Evolutionary conservation across 2,329 filamentous ascomycete genomes (phyloP).

Genomic region (Chrysoporthe austroafricana): DNA sequence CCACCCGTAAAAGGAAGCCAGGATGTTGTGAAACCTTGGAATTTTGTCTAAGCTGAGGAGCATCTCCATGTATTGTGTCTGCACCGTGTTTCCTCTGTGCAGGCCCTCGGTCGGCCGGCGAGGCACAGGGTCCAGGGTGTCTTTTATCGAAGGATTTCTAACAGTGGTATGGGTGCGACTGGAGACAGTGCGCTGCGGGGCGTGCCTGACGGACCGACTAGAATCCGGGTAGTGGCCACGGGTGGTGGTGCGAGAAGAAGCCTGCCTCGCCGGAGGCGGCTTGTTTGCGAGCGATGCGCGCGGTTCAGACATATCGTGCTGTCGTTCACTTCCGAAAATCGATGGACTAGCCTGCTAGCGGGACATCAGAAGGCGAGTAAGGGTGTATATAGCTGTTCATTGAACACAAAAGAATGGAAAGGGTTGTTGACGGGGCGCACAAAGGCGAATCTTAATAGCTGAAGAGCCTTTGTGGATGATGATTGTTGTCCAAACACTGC

Average conservation of each 20-base stretch:
- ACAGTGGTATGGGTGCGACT: conserved; percentile 20
- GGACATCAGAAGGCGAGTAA: neutral
- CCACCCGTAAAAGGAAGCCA: conserved; percentile 50
- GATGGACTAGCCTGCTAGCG: neutral
- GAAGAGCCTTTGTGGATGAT: neutral
- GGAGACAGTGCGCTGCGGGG: conserved; percentile 9
- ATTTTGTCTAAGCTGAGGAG: conserved; percentile 51
- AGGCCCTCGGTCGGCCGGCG: conserved; percentile 20
- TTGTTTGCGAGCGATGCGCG: neutral
- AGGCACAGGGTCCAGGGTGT: neutral
- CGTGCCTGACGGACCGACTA: neutral
- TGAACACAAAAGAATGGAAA: no score
- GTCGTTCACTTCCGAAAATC: neutral
- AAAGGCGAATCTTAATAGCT: neutral
- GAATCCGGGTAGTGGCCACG: neutral
- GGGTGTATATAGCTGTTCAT: neutral
- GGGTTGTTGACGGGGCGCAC: neutral
- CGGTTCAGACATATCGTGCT: conserved; percentile 4
- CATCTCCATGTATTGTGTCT: conserved; percentile 48
- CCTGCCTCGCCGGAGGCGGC: neutral
- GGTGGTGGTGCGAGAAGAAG: neutral
- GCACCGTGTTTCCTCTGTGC: conserved; percentile 32
- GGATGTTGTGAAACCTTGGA: conserved; percentile 47
- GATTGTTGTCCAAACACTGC: neutral
- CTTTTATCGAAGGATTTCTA: conserved; percentile 1